Evolutionary conservation across 2,329 filamentous ascomycete genomes (phyloP).

Genomic region (Fusarium brevicatenulatum): DNA sequence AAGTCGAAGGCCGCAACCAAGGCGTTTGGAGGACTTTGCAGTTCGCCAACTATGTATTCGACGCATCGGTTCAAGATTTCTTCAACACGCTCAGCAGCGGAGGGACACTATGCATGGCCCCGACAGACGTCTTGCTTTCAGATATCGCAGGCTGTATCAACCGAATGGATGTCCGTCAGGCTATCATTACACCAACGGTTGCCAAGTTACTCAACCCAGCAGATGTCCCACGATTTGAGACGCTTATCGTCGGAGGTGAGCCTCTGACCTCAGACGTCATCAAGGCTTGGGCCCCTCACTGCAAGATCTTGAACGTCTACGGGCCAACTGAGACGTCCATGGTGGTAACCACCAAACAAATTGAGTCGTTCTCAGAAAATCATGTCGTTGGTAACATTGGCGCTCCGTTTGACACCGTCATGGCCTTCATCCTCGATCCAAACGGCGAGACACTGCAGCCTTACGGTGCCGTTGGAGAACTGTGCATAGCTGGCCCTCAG

Average conservation of each 20-base stretch:
- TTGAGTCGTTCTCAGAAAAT: background rate
- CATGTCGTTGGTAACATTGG: background rate
- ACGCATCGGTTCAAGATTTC: background rate
- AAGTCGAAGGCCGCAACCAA: background rate
- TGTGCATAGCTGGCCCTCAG: background rate
- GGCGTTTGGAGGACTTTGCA: background rate
- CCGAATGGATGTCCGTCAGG: background rate
- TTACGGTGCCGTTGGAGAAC: background rate
- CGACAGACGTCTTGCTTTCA: background rate
- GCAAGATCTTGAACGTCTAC: background rate
- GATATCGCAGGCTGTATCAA: background rate
- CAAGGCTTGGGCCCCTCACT: background rate
- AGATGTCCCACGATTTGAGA: background rate
- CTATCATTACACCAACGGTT: conserved; percentile 2
- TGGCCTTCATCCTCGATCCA: background rate
- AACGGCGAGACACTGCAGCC: background rate
- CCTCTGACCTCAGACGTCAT: background rate
- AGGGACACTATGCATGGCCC: background rate
- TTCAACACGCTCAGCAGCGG: background rate
- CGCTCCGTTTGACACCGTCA: background rate
- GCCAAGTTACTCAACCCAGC: background rate
- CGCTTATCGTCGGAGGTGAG: background rate
- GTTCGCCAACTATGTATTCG: conserved; percentile 2
- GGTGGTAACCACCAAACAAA: background rate
- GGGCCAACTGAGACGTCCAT: background rate